phyloP scores from a whole-genome alignment of 1,284 basidiomycete genomes.

The Heliocybe sulcata region DNA sequence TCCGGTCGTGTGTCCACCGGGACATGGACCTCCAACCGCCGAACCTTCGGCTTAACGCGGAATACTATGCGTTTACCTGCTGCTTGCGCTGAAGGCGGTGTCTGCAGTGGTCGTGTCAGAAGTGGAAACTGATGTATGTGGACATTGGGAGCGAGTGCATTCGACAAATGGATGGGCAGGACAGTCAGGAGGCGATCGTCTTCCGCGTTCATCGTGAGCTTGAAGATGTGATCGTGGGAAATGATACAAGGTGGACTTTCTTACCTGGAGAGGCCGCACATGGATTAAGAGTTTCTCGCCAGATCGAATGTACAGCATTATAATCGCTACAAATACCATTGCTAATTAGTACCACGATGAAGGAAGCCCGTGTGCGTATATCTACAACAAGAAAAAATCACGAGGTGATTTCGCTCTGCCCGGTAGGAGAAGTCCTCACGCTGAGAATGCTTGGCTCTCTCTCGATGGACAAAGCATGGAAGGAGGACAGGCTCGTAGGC shows the following conservation, averaged over 20 bases:
- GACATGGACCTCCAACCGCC: constrained; percentile 66
- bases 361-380: no score
- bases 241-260: neutral
- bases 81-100: constrained; percentile 60
- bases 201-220: constrained; percentile 30
- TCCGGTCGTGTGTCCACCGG: constrained; percentile 70
- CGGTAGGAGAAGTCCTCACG: no score
- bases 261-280: neutral
- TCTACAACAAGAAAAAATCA: no score
- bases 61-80: constrained; percentile 72
- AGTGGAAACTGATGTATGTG: constrained; percentile 78
- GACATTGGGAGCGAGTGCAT: constrained; percentile 49
- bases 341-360: no score
- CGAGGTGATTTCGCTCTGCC: no score
- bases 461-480: neutral
- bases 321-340: no score
- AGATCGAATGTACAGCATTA: no score
- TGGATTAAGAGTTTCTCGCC: no score
- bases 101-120: constrained; percentile 61
- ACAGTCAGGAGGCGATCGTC: constrained; percentile 57
- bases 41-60: constrained; percentile 55
- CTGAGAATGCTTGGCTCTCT: no score
- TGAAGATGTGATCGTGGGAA: neutral
- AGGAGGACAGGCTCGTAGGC: neutral
- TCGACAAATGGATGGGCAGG: constrained; percentile 66